Conservation (phyloP, 192 early-diverging fungal genomes). For the Chytriomyces sp. region DNA sequence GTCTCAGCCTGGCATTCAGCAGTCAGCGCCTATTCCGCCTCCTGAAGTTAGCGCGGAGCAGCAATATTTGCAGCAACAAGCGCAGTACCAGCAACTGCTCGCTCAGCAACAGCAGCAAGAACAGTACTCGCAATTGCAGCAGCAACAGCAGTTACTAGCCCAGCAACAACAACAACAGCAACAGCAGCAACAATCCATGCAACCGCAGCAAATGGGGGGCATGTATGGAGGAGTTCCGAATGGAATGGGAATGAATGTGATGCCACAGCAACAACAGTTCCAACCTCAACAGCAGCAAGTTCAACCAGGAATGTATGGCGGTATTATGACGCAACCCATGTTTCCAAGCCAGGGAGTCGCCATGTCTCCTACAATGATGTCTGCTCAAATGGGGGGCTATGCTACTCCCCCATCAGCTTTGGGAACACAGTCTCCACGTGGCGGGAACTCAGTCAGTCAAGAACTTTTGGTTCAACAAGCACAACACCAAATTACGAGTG, state of each 20-base stretch:
- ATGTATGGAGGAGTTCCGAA: not conserved
- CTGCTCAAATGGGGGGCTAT: not conserved
- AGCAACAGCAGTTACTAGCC: slow-evolving; percentile 40
- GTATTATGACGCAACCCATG: not conserved
- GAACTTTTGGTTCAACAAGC: slow-evolving; percentile 20
- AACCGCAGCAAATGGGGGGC: not conserved
- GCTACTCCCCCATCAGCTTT: no score
- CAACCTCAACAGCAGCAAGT: not conserved
- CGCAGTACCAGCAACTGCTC: slow-evolving; percentile 43
- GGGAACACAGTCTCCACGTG: not conserved
- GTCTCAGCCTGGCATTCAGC: slow-evolving; percentile 42
- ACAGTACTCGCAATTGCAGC: slow-evolving; percentile 35
- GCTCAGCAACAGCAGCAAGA: slow-evolving; percentile 46
- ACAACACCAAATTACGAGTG: slow-evolving; percentile 31
- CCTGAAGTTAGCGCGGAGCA: slow-evolving; percentile 20
- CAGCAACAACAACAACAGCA: slow-evolving; percentile 41
- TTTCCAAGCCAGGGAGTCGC: not conserved
- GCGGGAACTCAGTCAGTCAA: slow-evolving; percentile 14
- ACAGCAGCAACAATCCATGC: slow-evolving; percentile 20
- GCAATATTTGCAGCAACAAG: slow-evolving; percentile 30
- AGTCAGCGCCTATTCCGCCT: slow-evolving; percentile 50
- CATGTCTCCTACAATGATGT: slow-evolving; percentile 6
- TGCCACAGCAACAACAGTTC: not conserved
- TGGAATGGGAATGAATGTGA: not conserved
- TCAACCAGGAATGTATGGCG: not conserved